These are phyloP conservation scores for Lentinula aciculospora DNA, from an alignment of 768 basidiomycete genomes.

Conservation along the genomic window DNA sequence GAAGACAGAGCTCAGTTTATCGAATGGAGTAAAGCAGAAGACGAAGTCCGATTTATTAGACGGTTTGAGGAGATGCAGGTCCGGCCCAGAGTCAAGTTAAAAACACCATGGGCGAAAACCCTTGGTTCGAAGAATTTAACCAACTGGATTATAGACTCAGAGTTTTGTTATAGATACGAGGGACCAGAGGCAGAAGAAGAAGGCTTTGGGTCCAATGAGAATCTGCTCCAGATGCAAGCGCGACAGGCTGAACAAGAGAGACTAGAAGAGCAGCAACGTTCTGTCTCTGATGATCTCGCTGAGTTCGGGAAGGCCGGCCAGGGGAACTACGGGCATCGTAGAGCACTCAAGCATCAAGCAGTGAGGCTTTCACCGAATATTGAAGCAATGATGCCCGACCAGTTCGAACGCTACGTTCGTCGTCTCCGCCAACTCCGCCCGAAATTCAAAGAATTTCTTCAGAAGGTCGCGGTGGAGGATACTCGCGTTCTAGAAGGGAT, in stretches of 20 bases:
- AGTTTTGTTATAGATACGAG: slow-evolving; percentile 25
- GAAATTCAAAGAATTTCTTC: slow-evolving; percentile 45
- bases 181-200: slow-evolving; percentile 16
- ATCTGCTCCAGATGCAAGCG: neutral
- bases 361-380: slow-evolving; percentile 43
- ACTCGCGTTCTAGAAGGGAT: slow-evolving; percentile 1
- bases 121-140: slow-evolving; percentile 28
- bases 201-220: slow-evolving; percentile 10
- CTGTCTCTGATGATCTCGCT: neutral
- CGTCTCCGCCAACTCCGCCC: slow-evolving; percentile 52
- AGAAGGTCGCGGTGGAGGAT: slow-evolving; percentile 15
- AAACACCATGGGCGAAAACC: slow-evolving; percentile 30
- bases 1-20: slow-evolving; percentile 74
- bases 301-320: slow-evolving; percentile 19
- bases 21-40: slow-evolving; percentile 68
- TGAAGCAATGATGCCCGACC: slow-evolving; percentile 49
- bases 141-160: slow-evolving; percentile 41
- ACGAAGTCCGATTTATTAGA: slow-evolving; percentile 60
- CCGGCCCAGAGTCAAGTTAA: slow-evolving; percentile 20
- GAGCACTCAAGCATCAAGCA: neutral
- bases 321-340: slow-evolving; percentile 21
- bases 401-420: slow-evolving; percentile 58
- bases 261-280: neutral
- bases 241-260: slow-evolving; percentile 9
- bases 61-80: slow-evolving; percentile 61